Conservation (phyloP, 306 rosid genomes). For the Crataegus laevigata region DNA sequence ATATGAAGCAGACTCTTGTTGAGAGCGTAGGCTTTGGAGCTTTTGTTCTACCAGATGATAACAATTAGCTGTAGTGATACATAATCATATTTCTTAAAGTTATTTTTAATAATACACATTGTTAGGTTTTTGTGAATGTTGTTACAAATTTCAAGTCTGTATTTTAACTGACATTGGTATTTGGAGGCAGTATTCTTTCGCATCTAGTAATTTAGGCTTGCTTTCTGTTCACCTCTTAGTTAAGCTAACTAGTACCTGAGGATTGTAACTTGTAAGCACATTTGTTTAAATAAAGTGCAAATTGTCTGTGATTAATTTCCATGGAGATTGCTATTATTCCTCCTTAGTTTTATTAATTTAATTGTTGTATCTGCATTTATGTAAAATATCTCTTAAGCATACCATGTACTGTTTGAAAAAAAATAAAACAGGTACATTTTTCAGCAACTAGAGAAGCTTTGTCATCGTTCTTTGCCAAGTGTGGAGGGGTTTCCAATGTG, state of each 20-base stretch:
- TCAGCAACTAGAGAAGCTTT: constrained; percentile 22
- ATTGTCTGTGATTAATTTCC: background rate
- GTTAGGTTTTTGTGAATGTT: background rate
- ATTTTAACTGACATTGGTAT: background rate
- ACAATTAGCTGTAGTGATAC: background rate
- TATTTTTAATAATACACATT: background rate
- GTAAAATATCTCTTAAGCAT: background rate
- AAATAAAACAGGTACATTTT: constrained; percentile 19
- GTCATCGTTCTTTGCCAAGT: constrained; percentile 16
- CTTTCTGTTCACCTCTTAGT: background rate
- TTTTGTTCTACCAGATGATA: too few relatives aligned
- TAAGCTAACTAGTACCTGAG: background rate
- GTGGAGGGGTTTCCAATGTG: constrained; percentile 19
- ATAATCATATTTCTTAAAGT: background rate
- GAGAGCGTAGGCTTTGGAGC: too few relatives aligned
- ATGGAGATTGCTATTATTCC: background rate
- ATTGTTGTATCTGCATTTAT: background rate
- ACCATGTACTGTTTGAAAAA: background rate
- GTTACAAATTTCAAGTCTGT: background rate
- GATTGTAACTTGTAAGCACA: background rate
- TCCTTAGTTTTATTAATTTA: background rate
- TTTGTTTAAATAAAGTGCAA: background rate
- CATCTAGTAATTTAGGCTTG: background rate
- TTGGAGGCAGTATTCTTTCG: background rate
- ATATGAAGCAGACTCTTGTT: too few relatives aligned